Evolutionary conservation across 805 yeast genomes (phyloP), one percentile per base, ranked within the genome.

Genomic region (Starmerella potacharoeniae): DNA sequence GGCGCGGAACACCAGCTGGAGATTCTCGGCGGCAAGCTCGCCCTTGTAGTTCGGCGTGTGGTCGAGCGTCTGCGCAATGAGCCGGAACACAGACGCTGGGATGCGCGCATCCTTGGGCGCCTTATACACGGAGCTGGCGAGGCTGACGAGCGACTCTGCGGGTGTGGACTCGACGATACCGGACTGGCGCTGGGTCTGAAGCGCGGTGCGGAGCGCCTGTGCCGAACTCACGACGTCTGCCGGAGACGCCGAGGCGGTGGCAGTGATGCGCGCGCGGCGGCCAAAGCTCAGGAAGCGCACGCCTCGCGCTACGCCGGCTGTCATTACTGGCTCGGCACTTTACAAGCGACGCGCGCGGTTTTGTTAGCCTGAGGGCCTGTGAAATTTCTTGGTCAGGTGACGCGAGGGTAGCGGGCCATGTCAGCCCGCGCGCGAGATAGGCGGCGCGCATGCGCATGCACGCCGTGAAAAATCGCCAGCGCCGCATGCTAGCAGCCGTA

Each of bases 1-100:
- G 9, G 60, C 53, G 6, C 60, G 52, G 48, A 58, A 64, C 42
- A 64, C 41, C 31, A 49, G 46, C 41, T 57, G 58, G n/a, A 56
- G 44, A 35, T 45, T 53, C 13, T 42, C 47, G 11, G 43, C 57
- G 6, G 54, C 7, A 13, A 60, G 36, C 22, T 11, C 29, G 14
- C 54, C 55, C 33, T 53, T 51, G 31, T 50, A 51, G 41, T 52
- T 48, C 4, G 51, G 41, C 7, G 37, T 31, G 5, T 8, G 14
- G 4, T 58, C 58, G 3, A 60, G 42, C 4, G 65, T 43, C 35
- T 52, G 51, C 8, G 57, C 52, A 22, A 64, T 53, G 29, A 63
- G 54, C 2, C 57, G 49, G 29, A 58, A 51, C n/a, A 58, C 57
- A 6, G 58, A 56, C 6, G 44, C 51, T 0, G 64, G 64, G 8